Evolutionary conservation across 129 eudicot genomes (phyloP).

Genomic region (Flaveria brownii): DNA sequence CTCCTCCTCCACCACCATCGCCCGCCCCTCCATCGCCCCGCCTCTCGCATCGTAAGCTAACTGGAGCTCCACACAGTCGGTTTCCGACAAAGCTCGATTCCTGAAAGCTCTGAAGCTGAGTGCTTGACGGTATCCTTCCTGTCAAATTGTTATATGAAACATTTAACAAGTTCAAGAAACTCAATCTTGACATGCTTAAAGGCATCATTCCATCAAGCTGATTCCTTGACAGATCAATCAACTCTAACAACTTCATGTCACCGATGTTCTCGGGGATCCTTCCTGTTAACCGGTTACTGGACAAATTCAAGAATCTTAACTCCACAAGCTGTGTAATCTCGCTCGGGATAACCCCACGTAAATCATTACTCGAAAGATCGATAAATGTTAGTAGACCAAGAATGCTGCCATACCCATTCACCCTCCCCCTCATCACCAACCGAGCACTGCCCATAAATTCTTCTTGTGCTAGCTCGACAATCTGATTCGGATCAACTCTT

Average conservation of each 20-base stretch:
- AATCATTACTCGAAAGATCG: constrained; percentile 39
- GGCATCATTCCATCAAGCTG: constrained; percentile 35
- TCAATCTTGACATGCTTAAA: constrained; percentile 28
- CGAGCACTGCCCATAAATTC: constrained; percentile 29
- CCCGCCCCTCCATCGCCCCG: not conserved
- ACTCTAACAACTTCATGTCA: constrained; percentile 39
- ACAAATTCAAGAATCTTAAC: constrained; percentile 36
- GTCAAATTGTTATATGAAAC: constrained; percentile 34
- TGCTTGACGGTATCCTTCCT: constrained; percentile 34
- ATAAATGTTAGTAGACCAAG: constrained; percentile 26
- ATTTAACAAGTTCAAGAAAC: constrained; percentile 30
- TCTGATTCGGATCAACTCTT: not conserved
- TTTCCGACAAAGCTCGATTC: constrained; percentile 37
- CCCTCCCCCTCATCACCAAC: constrained; percentile 33
- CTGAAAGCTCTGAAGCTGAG: constrained; percentile 34
- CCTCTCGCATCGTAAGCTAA: constrained; percentile 25
- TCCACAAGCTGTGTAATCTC: constrained; percentile 32
- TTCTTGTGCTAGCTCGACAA: not conserved
- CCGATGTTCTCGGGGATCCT: constrained; percentile 42
- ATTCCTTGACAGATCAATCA: constrained; percentile 42
- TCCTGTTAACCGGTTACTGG: constrained; percentile 39
- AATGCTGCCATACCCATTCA: constrained; percentile 27
- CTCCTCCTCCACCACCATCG: not conserved
- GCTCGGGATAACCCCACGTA: constrained; percentile 37
- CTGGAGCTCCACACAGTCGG: constrained; percentile 33